Conservation (phyloP, 2,329 filamentous ascomycete species). For the Raffaelea ambrosiae region DNA sequence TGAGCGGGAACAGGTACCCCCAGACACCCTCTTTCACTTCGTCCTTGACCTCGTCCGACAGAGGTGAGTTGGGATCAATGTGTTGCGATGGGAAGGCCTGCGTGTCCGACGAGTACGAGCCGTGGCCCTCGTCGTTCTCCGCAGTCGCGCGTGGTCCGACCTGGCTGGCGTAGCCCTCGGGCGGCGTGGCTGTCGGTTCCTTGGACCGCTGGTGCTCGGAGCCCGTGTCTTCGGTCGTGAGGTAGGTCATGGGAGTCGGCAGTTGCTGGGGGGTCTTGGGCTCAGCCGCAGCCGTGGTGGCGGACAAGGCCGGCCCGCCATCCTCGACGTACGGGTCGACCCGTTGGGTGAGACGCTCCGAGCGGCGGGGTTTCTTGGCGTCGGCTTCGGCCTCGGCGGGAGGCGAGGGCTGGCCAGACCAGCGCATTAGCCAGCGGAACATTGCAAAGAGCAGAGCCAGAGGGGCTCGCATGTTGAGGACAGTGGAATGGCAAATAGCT, state of each 20-base stretch:
- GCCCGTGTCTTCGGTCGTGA: constrained; percentile 36
- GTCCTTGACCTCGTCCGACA: constrained; percentile 77
- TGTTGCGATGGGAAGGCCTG: constrained; percentile 72
- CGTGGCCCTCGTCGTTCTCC: constrained; percentile 22
- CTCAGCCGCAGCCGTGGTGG: constrained; percentile 2
- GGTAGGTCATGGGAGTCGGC: constrained; percentile 71
- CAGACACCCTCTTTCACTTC: constrained; percentile 81
- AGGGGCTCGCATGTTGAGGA: too few species aligned
- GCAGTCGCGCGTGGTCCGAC: constrained; percentile 36
- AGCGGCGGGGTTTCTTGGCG: constrained; percentile 76
- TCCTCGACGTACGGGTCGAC: constrained; percentile 14
- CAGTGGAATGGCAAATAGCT: too few species aligned
- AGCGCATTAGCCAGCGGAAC: constrained; percentile 6
- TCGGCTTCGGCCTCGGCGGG: constrained; percentile 50
- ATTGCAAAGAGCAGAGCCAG: background rate
- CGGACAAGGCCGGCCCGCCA: background rate
- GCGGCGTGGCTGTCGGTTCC: constrained; percentile 63
- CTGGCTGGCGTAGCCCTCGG: constrained; percentile 49
- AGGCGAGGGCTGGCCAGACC: constrained; percentile 50
- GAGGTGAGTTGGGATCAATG: constrained; percentile 59
- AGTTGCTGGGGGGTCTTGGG: constrained; percentile 60
- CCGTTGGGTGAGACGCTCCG: constrained; percentile 58
- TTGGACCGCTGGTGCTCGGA: constrained; percentile 39
- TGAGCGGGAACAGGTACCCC: constrained; percentile 86
- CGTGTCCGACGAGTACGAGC: constrained; percentile 49